Base-by-base conservation (phyloP, 805 yeast species). In the Kodamaea kaohsiungensis region DNA sequence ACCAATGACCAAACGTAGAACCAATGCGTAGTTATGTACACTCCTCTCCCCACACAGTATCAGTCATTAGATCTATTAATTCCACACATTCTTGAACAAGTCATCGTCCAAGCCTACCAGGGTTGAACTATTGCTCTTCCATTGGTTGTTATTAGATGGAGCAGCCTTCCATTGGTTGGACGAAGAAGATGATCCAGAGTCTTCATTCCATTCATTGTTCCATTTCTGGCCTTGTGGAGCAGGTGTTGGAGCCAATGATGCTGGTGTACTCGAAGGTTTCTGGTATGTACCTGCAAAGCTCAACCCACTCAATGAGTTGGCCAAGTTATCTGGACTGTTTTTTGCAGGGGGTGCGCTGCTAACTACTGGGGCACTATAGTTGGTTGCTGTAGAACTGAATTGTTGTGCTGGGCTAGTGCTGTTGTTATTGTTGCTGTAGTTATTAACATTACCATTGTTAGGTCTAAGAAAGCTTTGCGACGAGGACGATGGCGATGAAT, bases 61-160 rank as follows among this genome's bases (percentile, higher is more conserved):
- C 42, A 38, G 18, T 38, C 18, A 16, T 4, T 38, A 22, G 25
- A 3, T 22, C 6, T 22, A 43, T 10, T 64, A 83, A 51, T 74
- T 73, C 91, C 91, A 86, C 2, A 85, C 89, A 62, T 86, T 86
- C 61, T 85, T 85, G 72, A 85, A 85, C 57, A 86, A 70, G 52
- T 86, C 90, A 63, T 84, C 88, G 56, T 86, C 88, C 49, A 83
- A 63, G 9, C 59, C 59, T 13, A 49, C 35, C 35, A 30, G 35
- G 13, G 35, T 30, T 30, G 35, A 30, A 10, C 35, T 30, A 2
- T 5, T 5, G 35, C 35, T 30, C 35, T 30, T 30, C 35, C 35
- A 30, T 30, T 30, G 35, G 13, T 30, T 30, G 35, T 30, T 30
- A 10, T 12, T 68, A 62, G 52, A 53, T n/a, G 49, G 53, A 46